phyloP scores from a whole-genome alignment of 805 yeast genomes.

The Metschnikowia baotianmanensis region DNA sequence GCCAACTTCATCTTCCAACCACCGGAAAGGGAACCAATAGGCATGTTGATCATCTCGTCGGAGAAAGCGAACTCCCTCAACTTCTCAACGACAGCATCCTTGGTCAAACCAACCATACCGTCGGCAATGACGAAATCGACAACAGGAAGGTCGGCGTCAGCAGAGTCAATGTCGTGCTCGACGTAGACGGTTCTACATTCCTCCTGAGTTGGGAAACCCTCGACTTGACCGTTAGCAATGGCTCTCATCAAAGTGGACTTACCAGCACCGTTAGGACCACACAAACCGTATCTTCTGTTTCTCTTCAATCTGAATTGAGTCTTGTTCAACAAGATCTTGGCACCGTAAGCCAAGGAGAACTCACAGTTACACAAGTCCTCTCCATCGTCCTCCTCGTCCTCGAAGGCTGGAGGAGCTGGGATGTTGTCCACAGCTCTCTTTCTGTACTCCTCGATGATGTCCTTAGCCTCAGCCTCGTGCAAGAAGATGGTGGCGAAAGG shows the following conservation, averaged over 20 bases:
- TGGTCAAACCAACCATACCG: constrained; percentile 69
- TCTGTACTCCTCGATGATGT: constrained; percentile 90
- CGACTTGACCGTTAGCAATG: constrained; percentile 97
- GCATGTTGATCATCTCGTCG: constrained; percentile 89
- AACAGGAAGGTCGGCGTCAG: constrained; percentile 94
- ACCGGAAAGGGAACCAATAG: constrained; percentile 96
- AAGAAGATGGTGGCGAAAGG: constrained; percentile 96
- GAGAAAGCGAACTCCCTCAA: constrained; percentile 90
- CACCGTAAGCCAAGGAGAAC: constrained; percentile 99
- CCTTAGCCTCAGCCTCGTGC: constrained; percentile 90
- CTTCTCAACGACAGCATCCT: constrained; percentile 68
- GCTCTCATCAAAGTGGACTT: constrained; percentile 82
- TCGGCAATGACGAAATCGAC: constrained; percentile 86
- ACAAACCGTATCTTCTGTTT: constrained; percentile 98
- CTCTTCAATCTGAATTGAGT: constrained; percentile 98
- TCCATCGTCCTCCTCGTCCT: constrained; percentile 97
- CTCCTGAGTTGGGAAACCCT: constrained; percentile 99
- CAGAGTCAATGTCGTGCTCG: constrained; percentile 99
- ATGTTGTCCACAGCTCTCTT: constrained; percentile 96
- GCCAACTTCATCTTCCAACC: constrained; percentile 99
- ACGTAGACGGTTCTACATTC: constrained; percentile 99
- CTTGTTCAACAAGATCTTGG: constrained; percentile 98
- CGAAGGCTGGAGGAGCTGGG: constrained; percentile 93
- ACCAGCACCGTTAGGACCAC: constrained; percentile 62
- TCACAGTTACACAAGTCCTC: constrained; percentile 99